Percentiles rank a stretch among this genome's conserved stretches.
phyloP scores from a whole-genome alignment of 148 eudicot genomes.

The Silene conica region DNA sequence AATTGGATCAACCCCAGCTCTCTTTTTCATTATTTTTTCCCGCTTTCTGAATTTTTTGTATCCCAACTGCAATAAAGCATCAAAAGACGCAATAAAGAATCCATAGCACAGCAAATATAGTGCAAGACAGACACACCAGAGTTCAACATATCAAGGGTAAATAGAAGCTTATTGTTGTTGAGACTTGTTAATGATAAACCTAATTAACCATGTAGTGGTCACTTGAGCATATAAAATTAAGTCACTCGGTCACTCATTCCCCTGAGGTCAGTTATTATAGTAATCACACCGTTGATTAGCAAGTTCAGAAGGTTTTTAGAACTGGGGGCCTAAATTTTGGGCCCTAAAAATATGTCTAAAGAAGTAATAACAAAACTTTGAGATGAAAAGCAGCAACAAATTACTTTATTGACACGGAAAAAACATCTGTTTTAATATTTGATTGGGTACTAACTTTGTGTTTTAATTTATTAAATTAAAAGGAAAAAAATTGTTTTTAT shows the following conservation, averaged over 20 bases:
- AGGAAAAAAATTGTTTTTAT: no score
- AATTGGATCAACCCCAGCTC: constrained; percentile 76
- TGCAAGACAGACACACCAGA: background rate
- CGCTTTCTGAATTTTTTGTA: constrained; percentile 37
- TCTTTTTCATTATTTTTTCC: constrained; percentile 42
- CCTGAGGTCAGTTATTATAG: background rate
- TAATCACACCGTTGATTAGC: no score
- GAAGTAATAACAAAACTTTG: no score
- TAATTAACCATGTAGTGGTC: background rate
- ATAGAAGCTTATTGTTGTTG: background rate
- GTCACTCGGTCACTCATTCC: background rate
- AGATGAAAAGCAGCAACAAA: no score
- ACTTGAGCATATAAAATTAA: background rate
- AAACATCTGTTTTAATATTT: no score
- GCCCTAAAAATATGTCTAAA: no score
- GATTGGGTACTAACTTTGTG: no score
- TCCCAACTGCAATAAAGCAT: constrained; percentile 46
- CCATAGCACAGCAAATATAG: background rate
- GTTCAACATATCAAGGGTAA: constrained; percentile 6
- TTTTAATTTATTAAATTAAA: no score
- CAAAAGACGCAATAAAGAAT: constrained; percentile 10
- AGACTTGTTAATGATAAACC: background rate
- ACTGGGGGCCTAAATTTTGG: no score
- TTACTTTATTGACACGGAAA: no score
- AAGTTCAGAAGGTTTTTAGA: no score